A percentile compares a stretch with the other conserved stretches of the same genome.
Conservation (phyloP, 805 yeast genomes). For the Scheffersomyces stipitis region DNA sequence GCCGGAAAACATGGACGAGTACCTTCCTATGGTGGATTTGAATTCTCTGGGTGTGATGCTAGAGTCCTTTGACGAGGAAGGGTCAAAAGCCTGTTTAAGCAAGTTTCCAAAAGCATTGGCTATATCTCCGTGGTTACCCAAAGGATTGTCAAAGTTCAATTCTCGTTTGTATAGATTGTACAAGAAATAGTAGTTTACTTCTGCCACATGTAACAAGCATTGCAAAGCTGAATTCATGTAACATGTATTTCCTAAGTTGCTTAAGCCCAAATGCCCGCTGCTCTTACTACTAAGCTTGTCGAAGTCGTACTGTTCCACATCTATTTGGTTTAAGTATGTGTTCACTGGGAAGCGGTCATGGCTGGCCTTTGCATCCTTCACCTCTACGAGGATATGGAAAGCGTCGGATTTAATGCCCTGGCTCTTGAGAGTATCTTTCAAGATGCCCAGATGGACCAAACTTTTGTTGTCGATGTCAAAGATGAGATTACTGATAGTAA, state of each 20-base stretch:
- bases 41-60: conserved; percentile 67
- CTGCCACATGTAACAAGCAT: conserved; percentile 84
- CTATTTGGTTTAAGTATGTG: conserved; percentile 4
- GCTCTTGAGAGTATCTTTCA: conserved; percentile 22
- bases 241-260: conserved; percentile 85
- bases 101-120: conserved; percentile 74
- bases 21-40: conserved; percentile 75
- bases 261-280: conserved; percentile 57
- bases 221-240: conserved; percentile 95
- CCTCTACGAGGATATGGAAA: conserved; percentile 32
- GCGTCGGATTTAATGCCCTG: conserved; percentile 27
- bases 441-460: conserved; percentile 25
- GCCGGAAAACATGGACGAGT: conserved; percentile 74
- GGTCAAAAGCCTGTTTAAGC: conserved; percentile 56
- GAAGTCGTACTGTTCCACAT: conserved; percentile 12
- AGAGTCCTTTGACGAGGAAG: conserved; percentile 17
- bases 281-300: conserved; percentile 6
- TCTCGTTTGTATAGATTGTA: conserved; percentile 61
- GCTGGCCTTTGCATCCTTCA: conserved; percentile 14
- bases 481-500: conserved; percentile 26
- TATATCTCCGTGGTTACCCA: conserved; percentile 81
- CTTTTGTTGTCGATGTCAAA: conserved; percentile 27
- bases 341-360: conserved; percentile 3
- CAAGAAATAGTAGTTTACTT: conserved; percentile 72
- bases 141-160: conserved; percentile 73